phyloP scores from a whole-genome alignment of 352 stramenopile species.

The Globisporangium okanoganense region DNA sequence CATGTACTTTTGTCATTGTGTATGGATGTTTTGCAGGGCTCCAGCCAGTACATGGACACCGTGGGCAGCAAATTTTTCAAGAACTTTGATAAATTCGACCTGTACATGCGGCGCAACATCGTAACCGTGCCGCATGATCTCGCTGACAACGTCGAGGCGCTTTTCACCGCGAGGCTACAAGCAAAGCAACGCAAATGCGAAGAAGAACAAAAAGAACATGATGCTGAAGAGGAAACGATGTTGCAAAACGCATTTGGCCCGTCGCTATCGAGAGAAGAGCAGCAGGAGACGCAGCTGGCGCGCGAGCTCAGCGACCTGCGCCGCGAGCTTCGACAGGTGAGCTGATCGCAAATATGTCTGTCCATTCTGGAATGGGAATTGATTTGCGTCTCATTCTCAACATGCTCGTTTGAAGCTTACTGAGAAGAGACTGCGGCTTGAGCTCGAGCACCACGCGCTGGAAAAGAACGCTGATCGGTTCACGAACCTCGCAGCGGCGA shows the following conservation, averaged over 20 bases:
- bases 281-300: background rate
- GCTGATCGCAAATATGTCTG: background rate
- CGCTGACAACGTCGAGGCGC: conserved; percentile 35
- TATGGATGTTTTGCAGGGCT: conserved; percentile 22
- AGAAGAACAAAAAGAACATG: conserved; percentile 10
- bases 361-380: background rate
- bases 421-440: background rate
- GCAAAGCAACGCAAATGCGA: background rate
- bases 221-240: conserved; percentile 10
- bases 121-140: conserved; percentile 49
- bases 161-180: conserved; percentile 27
- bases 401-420: background rate
- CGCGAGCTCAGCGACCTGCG: background rate
- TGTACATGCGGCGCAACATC: conserved; percentile 77
- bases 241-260: background rate
- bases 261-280: background rate
- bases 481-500: conserved; percentile 24
- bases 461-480: conserved; percentile 33
- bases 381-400: too few species aligned
- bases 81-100: conserved; percentile 84
- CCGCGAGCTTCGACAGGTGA: background rate
- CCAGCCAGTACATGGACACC: conserved; percentile 55
- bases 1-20: background rate
- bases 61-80: conserved; percentile 64
- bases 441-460: conserved; percentile 32